Base-by-base conservation (phyloP, 2,329 filamentous ascomycete genomes). In the Botrytis aclada region DNA sequence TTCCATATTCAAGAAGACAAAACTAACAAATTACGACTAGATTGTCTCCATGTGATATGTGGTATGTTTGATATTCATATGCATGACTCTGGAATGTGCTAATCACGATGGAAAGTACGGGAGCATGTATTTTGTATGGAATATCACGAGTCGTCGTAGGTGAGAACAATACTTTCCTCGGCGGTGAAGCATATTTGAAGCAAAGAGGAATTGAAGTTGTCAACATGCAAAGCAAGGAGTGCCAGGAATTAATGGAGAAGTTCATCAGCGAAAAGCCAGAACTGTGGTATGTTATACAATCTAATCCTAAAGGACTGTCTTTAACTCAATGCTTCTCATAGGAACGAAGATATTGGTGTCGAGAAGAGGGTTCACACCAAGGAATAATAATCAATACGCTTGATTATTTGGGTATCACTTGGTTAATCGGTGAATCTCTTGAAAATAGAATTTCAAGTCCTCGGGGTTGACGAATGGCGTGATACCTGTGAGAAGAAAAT, bases 391-490 rank as follows among this genome's bases (percentile, higher is more conserved):
- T 29, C 51, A 29, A 56, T 61, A 61, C 32, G 18, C 32, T 41
- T 16, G 8, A 10, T 18, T 22, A 32, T 39, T 62, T n/a, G n/a
- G 39, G 1, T 39, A 41, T 72, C 70, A 51, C 62, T 63, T 45
- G 58, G 88, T 88, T 74, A 90, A 83, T 65, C 93, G 88, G 82
- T 97, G 94, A 73, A 98, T 90, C 83, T 99, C 96, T 80, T 97
- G 86, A 77, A 99, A 95, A 85, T 93, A 99, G 84, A 97, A 97
- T 81, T 90, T 95, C 77, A 99, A 85, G 82, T 97, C 91, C 67
- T 98, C 94, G 0, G 96, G 96, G 78, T 98, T 92, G 71, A 99
- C 96, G 76, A 95, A 92, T 0, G 96, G 96, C 45, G 96, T 99
- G 76, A 99, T 94, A 74, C 94, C 93, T 96, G 72, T 73, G 74